Percentiles rank a stretch among this genome's conserved stretches.
phyloP scores from a whole-genome alignment of 768 basidiomycete species.

The Kwoniella dendrophila region DNA sequence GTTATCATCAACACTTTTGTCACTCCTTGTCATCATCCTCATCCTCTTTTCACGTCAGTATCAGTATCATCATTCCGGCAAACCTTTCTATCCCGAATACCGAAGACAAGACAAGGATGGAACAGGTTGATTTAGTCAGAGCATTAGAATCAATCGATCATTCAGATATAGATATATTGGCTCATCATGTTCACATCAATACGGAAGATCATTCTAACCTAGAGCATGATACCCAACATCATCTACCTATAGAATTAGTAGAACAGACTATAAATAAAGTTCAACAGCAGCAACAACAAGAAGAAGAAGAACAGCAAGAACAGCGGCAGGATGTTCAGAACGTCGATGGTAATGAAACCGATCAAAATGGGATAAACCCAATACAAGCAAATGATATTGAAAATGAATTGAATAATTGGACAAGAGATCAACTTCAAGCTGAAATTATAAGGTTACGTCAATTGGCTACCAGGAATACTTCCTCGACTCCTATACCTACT shows the following conservation, averaged over 20 bases:
- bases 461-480: not conserved
- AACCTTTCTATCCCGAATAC: not conserved
- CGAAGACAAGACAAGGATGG: not conserved
- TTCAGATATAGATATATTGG: conserved; percentile 8
- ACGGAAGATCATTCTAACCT: not conserved
- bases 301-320: too few species aligned
- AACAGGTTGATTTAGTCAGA: conserved; percentile 18
- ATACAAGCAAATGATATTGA: not conserved
- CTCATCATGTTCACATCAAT: conserved; percentile 8
- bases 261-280: not conserved
- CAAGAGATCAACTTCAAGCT: conserved; percentile 23
- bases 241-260: not conserved
- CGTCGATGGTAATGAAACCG: not conserved
- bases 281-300: not conserved
- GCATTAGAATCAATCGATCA: conserved; percentile 23
- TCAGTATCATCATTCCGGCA: not conserved
- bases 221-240: not conserved
- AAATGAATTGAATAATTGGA: conserved; percentile 26
- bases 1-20: not conserved
- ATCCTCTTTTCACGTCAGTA: conserved; percentile 1
- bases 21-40: conserved; percentile 12
- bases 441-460: conserved; percentile 23
- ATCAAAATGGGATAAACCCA: not conserved
- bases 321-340: not conserved
- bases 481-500: not conserved